A percentile compares a stretch with the other conserved stretches of the same genome.
Conservation (phyloP, 148 eudicot species). For the Diospyros kaki region DNA sequence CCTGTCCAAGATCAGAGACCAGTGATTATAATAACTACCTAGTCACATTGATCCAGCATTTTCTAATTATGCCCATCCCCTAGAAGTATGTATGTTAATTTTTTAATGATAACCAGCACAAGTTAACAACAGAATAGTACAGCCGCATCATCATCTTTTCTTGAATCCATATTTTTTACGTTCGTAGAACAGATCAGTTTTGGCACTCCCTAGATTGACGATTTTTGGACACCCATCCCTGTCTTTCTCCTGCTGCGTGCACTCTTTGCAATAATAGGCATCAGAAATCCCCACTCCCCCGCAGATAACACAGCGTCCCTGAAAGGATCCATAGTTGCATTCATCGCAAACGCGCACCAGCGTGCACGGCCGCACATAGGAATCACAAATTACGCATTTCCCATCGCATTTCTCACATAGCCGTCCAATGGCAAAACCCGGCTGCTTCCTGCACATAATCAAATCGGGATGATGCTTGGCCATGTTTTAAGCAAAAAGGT, state of each 20-base stretch:
- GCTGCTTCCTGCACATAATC: conserved; percentile 86
- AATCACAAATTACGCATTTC: conserved; percentile 75
- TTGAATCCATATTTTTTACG: conserved; percentile 70
- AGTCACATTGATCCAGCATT: too few relatives aligned
- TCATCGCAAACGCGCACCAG: conserved; percentile 74
- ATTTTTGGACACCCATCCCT: conserved; percentile 85
- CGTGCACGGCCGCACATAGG: conserved; percentile 83
- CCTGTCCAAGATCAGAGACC: too few relatives aligned
- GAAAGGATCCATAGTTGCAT: conserved; percentile 85
- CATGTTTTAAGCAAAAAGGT: conserved; percentile 32
- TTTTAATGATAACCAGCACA: not conserved
- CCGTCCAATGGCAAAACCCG: conserved; percentile 78
- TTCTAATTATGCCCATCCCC: too few relatives aligned
- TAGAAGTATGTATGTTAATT: too few relatives aligned
- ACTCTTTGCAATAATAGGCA: conserved; percentile 82
- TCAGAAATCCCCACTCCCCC: conserved; percentile 88
- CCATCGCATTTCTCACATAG: conserved; percentile 82
- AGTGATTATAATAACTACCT: too few relatives aligned
- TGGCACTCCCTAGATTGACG: conserved; percentile 83
- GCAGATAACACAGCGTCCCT: conserved; percentile 76
- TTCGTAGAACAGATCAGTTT: conserved; percentile 75
- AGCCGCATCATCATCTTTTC: conserved; percentile 38
- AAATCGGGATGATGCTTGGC: conserved; percentile 93
- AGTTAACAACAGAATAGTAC: not conserved
- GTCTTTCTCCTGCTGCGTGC: conserved; percentile 85